phyloP scores from a whole-genome alignment of 352 stramenopile genomes.

The Phytophthora tentaculata region DNA sequence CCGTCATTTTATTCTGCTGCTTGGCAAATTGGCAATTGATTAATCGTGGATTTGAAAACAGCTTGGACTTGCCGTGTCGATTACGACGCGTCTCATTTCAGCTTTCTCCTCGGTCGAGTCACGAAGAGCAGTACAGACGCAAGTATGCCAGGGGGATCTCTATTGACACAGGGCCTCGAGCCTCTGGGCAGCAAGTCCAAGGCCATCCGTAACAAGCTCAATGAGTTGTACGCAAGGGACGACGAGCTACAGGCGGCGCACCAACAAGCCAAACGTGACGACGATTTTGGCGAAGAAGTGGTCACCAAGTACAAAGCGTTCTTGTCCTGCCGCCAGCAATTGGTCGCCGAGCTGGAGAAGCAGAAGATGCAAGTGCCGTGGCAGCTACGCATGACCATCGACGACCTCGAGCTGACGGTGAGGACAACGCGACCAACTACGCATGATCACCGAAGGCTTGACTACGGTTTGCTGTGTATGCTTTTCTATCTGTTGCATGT shows the following conservation, averaged over 20 bases:
- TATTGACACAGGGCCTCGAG: conserved; percentile 60
- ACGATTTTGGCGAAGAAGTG: conserved; percentile 71
- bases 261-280: conserved; percentile 58
- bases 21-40: not conserved
- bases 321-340: conserved; percentile 50
- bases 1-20: not conserved
- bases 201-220: conserved; percentile 37
- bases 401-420: conserved; percentile 85
- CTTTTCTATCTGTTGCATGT: conserved; percentile 1
- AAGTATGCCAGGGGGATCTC: conserved; percentile 32
- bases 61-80: not conserved
- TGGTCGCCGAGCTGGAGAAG: conserved; percentile 56
- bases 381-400: conserved; percentile 78
- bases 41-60: conserved; percentile 27
- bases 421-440: conserved; percentile 57
- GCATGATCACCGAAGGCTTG: conserved; percentile 70
- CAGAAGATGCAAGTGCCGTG: conserved; percentile 57
- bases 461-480: not conserved
- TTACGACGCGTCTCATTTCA: conserved; percentile 18
- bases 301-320: conserved; percentile 64
- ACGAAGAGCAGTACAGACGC: no score
- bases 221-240: conserved; percentile 55
- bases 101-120: conserved; percentile 4
- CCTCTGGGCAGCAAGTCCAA: conserved; percentile 38
- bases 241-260: conserved; percentile 65